Base-by-base conservation (phyloP, 2,329 filamentous ascomycete genomes). In the Helotiales sp. region DNA sequence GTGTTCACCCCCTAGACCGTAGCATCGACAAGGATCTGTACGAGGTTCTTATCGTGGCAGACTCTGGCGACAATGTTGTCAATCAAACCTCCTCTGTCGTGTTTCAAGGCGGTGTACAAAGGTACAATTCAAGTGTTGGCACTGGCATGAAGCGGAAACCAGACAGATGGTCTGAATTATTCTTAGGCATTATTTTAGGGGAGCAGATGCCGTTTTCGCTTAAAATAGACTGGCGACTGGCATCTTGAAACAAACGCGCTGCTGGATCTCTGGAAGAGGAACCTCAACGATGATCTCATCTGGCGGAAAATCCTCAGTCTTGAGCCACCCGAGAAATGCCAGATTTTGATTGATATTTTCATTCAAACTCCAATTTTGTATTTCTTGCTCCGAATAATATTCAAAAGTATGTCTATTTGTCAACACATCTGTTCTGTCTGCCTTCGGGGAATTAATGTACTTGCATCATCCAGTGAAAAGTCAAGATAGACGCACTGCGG, bases 1-100 rank as follows among this genome's bases (percentile, higher is more conserved):
- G 69, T 70, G 65, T 68, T 69, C 65, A 68, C 62, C 70, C 70
- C 69, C 70, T 71, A 69, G 71, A 67, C 67, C 55, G 50, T 58
- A 64, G 70, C 72, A 67, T 66, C 49, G 63, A 70, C 68, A 66
- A 68, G 63, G 61, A 61, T 63, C n/a, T 17, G 52, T 58, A 68
- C 63, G 52, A 63, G 43, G 22, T 37, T 24, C 57, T 65, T 67
- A 63, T 64, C 58, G 64, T 57, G 50, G 61, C 58, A 54, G 59
- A 63, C 62, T 47, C 26, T 6, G 49, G 61, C 37, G 50, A 47
- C 37, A 65, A 43, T 55, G 20, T 58, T 63, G 52, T 32, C 54
- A 50, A 64, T 60, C 43, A 26, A 26, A 47, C 32, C 64, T 63
- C 60, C 34, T 63, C 45, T 22, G 63, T 32, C 49, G 54, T 45